Conservation (phyloP, 306 rosid species). For the Citrullus colocynthis region DNA sequence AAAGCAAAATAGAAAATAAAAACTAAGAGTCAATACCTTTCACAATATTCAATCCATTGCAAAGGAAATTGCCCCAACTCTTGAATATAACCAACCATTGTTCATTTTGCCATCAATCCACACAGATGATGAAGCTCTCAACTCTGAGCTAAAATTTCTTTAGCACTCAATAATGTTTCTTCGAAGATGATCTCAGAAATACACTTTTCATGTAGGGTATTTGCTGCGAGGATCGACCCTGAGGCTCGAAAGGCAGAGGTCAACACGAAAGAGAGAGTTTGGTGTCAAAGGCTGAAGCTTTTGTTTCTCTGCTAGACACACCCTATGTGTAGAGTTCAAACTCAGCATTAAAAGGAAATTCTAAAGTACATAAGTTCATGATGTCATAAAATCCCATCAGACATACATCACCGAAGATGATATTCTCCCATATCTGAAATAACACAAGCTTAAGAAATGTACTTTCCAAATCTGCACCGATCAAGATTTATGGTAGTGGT, state of each 20-base stretch:
- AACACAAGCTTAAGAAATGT: not conserved
- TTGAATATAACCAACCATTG: no score
- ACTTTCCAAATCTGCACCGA: not conserved
- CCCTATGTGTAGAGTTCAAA: not conserved
- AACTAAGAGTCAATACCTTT: no score
- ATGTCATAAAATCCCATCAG: not conserved
- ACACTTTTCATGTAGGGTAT: not conserved
- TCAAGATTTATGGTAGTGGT: not conserved
- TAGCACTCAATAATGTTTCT: not conserved
- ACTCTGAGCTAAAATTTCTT: not conserved
- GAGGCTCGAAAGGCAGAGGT: not conserved
- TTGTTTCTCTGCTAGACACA: not conserved
- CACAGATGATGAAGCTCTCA: not conserved
- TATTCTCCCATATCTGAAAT: not conserved
- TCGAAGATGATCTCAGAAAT: not conserved
- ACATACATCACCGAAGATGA: not conserved
- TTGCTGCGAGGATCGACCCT: not conserved
- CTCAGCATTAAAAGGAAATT: not conserved
- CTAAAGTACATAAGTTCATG: not conserved
- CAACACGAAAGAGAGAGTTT: not conserved
- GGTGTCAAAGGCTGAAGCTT: not conserved
- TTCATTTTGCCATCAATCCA: not conserved
- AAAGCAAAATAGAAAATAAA: no score
- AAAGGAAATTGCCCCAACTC: no score
- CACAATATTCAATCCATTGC: no score